Evolutionary conservation across 2,329 filamentous ascomycete genomes (phyloP), one percentile per base, ranked within the genome.

Genomic region (Aspergillus unguis): DNA sequence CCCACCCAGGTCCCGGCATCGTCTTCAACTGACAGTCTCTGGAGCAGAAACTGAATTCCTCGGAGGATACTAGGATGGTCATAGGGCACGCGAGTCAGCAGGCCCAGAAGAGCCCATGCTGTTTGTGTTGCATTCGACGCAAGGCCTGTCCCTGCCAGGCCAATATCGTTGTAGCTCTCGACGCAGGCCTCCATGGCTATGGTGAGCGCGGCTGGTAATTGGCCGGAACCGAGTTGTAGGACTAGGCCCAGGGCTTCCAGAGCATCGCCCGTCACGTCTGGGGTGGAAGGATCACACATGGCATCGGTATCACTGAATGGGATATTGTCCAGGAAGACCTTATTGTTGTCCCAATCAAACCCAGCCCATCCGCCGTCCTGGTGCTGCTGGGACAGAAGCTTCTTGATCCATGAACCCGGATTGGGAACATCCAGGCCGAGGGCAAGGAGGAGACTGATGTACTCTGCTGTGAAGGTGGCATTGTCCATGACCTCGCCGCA

Each of bases 221-320:
- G 32, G 28, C 10, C 11, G 0, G 28, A 10, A 5, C 28, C 25
- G 7, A 26, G 23, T 10, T 49, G 33, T 23, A 62, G 51, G 10
- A 69, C 23, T 10, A 65, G 33, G 1, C 65, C 68, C 28, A 68
- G 67, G 2, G 58, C 59, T 52, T 71, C 69, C 1, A 69, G 38
- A 23, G 68, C 44, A 1, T 60, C 63, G 1, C 70, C 70, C 1
- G 65, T 71, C n/a, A 72, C 58, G 46, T 73, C 71, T 0, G 68
- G 56, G 2, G 56, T 61, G 6, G 62, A 67, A 1, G 66, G 64
- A 43, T 74, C 71, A 37, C 65, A 71, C 10, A 74, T 57, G 8
- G 54, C 57, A 25, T 68, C 58, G 62, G 70, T 70, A 48, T 74
- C 69, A 31, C 61, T 66, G 54, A 74, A 74, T 1, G 69, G 69